phyloP scores from a whole-genome alignment of 1,284 basidiomycete genomes.

The Puccinia brachypodii region DNA sequence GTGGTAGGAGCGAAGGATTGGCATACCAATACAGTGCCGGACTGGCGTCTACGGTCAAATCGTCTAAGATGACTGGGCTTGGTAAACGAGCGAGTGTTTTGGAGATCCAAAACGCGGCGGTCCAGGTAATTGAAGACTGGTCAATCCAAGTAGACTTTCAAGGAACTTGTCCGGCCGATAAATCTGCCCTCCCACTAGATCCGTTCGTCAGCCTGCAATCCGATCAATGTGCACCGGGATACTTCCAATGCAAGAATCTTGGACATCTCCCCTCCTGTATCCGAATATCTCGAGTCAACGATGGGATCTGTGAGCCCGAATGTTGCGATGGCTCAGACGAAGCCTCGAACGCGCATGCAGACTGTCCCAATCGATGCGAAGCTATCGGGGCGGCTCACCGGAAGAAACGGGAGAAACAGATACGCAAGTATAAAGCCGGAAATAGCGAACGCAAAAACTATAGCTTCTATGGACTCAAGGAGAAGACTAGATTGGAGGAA shows the following conservation, averaged over 20 bases:
- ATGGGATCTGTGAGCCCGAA: slow-evolving; percentile 89
- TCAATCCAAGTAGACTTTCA: slow-evolving; percentile 26
- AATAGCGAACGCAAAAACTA: slow-evolving; percentile 87
- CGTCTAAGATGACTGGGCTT: slow-evolving; percentile 16
- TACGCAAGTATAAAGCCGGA: slow-evolving; percentile 70
- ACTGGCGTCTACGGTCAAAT: slow-evolving; percentile 50
- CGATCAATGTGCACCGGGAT: slow-evolving; percentile 26
- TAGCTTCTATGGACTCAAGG: slow-evolving; percentile 79
- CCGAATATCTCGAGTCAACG: slow-evolving; percentile 79
- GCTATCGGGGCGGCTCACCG: slow-evolving; percentile 72
- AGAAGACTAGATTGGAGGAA: slow-evolving; percentile 74
- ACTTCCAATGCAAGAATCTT: slow-evolving; percentile 78
- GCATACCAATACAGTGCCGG: slow-evolving; percentile 53
- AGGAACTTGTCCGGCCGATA: not conserved
- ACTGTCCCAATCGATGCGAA: slow-evolving; percentile 77
- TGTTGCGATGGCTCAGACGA: slow-evolving; percentile 99
- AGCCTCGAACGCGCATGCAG: slow-evolving; percentile 62
- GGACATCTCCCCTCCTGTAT: slow-evolving; percentile 83
- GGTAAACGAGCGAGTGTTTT: slow-evolving; percentile 42
- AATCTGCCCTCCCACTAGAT: not conserved
- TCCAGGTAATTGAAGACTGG: slow-evolving; percentile 38
- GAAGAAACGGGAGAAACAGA: slow-evolving; percentile 68
- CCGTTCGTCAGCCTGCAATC: slow-evolving; percentile 26
- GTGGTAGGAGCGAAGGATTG: slow-evolving; percentile 50
- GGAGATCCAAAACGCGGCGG: slow-evolving; percentile 23